phyloP scores from a whole-genome alignment of 2,329 filamentous ascomycete genomes.

The Lachnellula willkommii region DNA sequence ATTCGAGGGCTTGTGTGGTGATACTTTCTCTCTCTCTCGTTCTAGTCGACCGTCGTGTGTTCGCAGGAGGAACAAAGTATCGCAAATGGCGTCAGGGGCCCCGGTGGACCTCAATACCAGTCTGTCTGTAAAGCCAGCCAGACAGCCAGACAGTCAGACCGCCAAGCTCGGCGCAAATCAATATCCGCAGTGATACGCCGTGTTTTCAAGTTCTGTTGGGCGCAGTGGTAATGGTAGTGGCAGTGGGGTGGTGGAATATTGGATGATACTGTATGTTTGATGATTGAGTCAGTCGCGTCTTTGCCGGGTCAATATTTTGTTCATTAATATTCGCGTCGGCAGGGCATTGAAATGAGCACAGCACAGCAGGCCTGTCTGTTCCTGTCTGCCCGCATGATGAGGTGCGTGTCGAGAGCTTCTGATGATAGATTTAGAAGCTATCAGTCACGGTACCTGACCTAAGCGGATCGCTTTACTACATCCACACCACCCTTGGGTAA shows the following conservation, averaged over 20 bases:
- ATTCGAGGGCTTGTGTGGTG: not conserved
- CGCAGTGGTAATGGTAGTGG: not conserved
- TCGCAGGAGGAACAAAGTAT: not conserved
- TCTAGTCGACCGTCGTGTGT: not conserved
- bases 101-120: not conserved
- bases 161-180: not conserved
- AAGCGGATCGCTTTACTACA: too few species aligned
- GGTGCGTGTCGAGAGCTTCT: too few species aligned
- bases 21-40: not conserved
- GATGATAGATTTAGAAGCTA: too few species aligned
- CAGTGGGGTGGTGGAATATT: not conserved
- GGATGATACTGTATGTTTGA: not conserved
- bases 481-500: too few species aligned
- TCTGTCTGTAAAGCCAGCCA: not conserved
- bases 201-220: not conserved
- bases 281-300: constrained; percentile 2
- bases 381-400: too few species aligned
- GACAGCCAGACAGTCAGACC: too few species aligned
- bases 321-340: constrained; percentile 5
- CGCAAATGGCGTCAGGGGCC: not conserved
- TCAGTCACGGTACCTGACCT: too few species aligned
- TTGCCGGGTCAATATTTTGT: constrained; percentile 5
- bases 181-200: too few species aligned
- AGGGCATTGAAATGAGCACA: not conserved
- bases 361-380: too few species aligned